Base-by-base conservation (phyloP, 345 rosid genomes). In the Theobroma cacao region DNA sequence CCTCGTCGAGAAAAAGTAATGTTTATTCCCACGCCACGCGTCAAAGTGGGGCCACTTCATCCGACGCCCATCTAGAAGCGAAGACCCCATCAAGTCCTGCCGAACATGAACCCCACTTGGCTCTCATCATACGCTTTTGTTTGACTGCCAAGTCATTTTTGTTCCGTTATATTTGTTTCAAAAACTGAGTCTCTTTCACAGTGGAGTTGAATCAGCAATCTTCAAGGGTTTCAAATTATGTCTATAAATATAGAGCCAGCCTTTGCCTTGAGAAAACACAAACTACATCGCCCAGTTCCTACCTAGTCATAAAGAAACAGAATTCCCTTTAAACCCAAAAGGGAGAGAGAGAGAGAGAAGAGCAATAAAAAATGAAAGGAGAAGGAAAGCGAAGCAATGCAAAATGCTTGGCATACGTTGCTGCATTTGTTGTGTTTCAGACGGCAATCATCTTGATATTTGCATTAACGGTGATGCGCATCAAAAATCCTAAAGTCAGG, bases 391-490 rank as follows among this genome's bases (percentile, higher is more conserved):
- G 52, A 40, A 67, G 9, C 26, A 41, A 22, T 1, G 17, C 14
- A 40, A 67, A 22, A 41, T 67, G 72, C 52, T 11, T 40, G 18
- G 28, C 48, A 36, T 66, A 66, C 1, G 71, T 66, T 17, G 70
- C 70, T 3, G 70, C 70, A 34, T 65, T 65, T 9, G 28, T 65
- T 66, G 50, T 66, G 48, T 66, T 66, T 11, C 50, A 66, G 50
- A 67, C 72, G 13, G 33, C 52, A n/a, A 67, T 67, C 72, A 67
- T 67, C 72, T 67, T 67, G 52, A n/a, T 76, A 1, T 65, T 80
- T 43, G 82, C 87, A 11, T 38, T 78, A 5, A 31, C 77, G 4
- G 68, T 82, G 53, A 24, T 86, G 53, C 88, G 82, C 4, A 52
- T 84, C 50, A 67, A 15, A 10, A 82, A 75, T 28, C 93, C 91